phyloP scores from a whole-genome alignment of 1,284 basidiomycete genomes.

The Ustilago shanxiensis region DNA sequence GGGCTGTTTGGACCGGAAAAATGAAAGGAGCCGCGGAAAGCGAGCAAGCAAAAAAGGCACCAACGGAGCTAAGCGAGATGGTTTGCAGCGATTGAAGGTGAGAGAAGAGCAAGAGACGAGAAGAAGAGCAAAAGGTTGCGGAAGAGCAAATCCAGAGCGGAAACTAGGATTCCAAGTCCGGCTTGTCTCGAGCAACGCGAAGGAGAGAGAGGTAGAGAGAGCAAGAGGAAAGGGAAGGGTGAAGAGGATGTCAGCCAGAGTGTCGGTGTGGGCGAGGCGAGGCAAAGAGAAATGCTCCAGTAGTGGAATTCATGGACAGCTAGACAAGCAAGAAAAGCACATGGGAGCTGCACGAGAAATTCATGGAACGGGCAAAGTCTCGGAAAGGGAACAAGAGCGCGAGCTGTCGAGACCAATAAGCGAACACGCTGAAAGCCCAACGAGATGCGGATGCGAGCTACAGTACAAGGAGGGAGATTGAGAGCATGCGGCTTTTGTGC shows the following conservation, averaged over 20 bases:
- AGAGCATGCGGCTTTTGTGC: not conserved
- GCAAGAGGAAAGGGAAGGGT: not conserved
- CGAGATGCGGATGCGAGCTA: too few species aligned
- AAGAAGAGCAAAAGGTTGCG: conserved; percentile 1
- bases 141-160: not conserved
- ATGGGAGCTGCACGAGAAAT: conserved; percentile 24
- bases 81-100: not conserved
- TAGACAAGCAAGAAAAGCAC: conserved; percentile 10
- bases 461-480: too few species aligned
- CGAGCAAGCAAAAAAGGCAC: not conserved
- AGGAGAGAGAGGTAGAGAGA: too few species aligned
- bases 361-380: conserved; percentile 28
- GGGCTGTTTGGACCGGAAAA: conserved; percentile 22
- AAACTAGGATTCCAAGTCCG: conserved; percentile 1
- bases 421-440: not conserved
- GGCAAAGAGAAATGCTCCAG: too few species aligned
- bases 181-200: not conserved
- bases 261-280: not conserved
- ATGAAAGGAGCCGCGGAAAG: conserved; percentile 27
- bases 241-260: not conserved
- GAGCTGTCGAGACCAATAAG: conserved; percentile 4
- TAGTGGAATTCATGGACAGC: conserved; percentile 14
- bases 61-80: not conserved
- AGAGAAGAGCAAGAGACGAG: not conserved
- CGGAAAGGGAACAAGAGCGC: not conserved